phyloP scores from a whole-genome alignment of 2,329 filamentous ascomycete genomes.

The Penicillium sp. region DNA sequence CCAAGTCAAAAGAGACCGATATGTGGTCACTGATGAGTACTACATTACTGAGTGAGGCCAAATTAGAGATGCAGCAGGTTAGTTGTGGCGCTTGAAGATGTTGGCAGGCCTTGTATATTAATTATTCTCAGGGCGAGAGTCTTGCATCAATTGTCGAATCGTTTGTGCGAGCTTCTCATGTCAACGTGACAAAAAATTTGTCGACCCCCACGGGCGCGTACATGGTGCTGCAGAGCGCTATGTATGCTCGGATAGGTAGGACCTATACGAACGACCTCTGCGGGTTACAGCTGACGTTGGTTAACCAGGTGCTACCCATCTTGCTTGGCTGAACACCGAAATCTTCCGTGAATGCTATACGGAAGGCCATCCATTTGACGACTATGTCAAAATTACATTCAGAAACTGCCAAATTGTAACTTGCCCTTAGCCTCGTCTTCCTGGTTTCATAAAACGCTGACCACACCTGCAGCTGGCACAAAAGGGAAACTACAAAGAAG shows the following conservation, averaged over 20 bases:
- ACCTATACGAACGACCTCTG: not conserved
- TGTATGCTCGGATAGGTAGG: constrained; percentile 74
- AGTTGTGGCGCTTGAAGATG: constrained; percentile 34
- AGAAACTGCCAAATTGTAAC: constrained; percentile 64
- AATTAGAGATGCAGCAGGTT: constrained; percentile 72
- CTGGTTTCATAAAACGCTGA: not conserved
- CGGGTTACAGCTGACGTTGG: not conserved
- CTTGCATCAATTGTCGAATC: constrained; percentile 68
- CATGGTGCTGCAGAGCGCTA: constrained; percentile 67
- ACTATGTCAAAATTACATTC: constrained; percentile 73
- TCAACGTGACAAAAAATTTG: constrained; percentile 76
- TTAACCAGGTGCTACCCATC: constrained; percentile 51
- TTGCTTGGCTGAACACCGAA: constrained; percentile 62
- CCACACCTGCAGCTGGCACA: constrained; percentile 51
- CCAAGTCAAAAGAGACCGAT: constrained; percentile 80
- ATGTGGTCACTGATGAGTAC: constrained; percentile 85
- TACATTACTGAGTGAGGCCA: constrained; percentile 81
- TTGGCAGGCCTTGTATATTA: constrained; percentile 9
- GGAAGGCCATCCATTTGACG: constrained; percentile 67
- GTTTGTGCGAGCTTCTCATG: constrained; percentile 77
- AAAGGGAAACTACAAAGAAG: constrained; percentile 70
- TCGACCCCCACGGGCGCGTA: constrained; percentile 72
- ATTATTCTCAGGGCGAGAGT: constrained; percentile 52
- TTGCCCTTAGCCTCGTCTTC: not conserved
- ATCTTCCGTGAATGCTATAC: constrained; percentile 74